Conservation (phyloP, 352 stramenopile genomes). For the Phytophthora aleatoria region DNA sequence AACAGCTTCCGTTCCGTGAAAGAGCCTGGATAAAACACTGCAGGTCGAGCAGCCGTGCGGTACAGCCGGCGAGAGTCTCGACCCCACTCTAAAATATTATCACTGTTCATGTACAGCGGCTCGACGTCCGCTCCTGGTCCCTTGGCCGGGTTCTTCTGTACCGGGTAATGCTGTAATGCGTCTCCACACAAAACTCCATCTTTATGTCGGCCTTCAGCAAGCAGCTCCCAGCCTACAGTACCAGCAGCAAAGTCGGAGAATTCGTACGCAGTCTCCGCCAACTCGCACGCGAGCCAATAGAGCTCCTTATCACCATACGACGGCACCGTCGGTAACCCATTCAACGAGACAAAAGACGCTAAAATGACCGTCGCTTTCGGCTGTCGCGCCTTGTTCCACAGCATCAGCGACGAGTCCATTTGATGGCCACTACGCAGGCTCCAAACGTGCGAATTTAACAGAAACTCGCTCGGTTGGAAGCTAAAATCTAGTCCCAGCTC, state of each 20-base stretch:
- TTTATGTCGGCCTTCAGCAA: conserved; percentile 13
- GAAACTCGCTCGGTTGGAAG: conserved; percentile 38
- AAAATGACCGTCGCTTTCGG: conserved; percentile 49
- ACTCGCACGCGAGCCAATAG: conserved; percentile 54
- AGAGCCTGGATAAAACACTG: conserved; percentile 41
- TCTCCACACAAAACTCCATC: conserved; percentile 49
- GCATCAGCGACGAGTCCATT: conserved; percentile 54
- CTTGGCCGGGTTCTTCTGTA: conserved; percentile 20
- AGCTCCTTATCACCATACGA: conserved; percentile 64
- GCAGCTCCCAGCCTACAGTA: conserved; percentile 33
- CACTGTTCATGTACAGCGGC: conserved; percentile 60
- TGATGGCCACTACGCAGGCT: conserved; percentile 45
- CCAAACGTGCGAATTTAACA: conserved; percentile 45
- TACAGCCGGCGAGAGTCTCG: conserved; percentile 26
- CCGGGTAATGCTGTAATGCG: conserved; percentile 47
- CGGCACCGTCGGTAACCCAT: conserved; percentile 16
- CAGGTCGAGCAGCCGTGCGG: conserved; percentile 33
- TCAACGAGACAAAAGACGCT: conserved; percentile 45
- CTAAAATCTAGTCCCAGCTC: conserved; percentile 25
- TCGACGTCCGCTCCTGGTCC: conserved; percentile 22
- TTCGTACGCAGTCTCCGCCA: conserved; percentile 52
- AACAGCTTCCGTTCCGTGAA: conserved; percentile 40
- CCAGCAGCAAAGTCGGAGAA: conserved; percentile 48
- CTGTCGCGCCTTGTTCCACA: conserved; percentile 54
- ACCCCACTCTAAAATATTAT: conserved; percentile 47